These are phyloP conservation scores for Gaeumannomyces sp. DNA, from an alignment of 2,329 filamentous ascomycete species.

Conservation along the genomic window DNA sequence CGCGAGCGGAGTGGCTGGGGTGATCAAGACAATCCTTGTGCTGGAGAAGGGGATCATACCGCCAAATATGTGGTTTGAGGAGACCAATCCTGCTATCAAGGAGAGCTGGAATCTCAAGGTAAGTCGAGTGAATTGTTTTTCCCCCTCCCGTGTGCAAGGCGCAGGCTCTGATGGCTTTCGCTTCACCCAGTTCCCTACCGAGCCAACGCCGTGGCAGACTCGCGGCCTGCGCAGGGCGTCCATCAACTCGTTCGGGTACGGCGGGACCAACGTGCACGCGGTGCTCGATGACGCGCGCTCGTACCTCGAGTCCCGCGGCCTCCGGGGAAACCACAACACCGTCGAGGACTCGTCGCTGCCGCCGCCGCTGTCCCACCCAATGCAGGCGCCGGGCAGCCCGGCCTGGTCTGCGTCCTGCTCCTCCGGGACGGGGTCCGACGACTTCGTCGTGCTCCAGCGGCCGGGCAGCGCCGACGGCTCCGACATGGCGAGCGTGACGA, in stretches of 20 bases:
- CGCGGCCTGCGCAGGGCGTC: constrained; percentile 16
- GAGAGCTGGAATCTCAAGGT: constrained; percentile 23
- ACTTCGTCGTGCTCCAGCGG: background rate
- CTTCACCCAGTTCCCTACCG: constrained; percentile 17
- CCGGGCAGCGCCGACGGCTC: background rate
- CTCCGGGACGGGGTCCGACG: background rate
- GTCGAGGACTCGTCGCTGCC: background rate
- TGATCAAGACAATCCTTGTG: constrained; percentile 22
- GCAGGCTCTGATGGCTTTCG: background rate
- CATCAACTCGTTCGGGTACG: constrained; percentile 25
- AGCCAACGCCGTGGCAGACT: constrained; percentile 20
- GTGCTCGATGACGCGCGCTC: constrained; percentile 20
- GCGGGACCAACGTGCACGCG: constrained; percentile 24
- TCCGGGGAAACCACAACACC: constrained; percentile 9
- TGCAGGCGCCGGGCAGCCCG: background rate
- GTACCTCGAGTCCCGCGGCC: constrained; percentile 12
- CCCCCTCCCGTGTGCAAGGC: background rate
- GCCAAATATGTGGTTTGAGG: constrained; percentile 19
- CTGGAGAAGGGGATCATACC: constrained; percentile 22
- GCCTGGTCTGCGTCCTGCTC: background rate
- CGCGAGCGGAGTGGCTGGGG: constrained; percentile 19
- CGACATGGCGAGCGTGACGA: background rate
- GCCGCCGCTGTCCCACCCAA: background rate
- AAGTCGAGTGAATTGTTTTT: background rate
- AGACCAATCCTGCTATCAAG: constrained; percentile 22